Base-by-base conservation (phyloP, 1,284 basidiomycete species). In the Puccinia polysora region DNA sequence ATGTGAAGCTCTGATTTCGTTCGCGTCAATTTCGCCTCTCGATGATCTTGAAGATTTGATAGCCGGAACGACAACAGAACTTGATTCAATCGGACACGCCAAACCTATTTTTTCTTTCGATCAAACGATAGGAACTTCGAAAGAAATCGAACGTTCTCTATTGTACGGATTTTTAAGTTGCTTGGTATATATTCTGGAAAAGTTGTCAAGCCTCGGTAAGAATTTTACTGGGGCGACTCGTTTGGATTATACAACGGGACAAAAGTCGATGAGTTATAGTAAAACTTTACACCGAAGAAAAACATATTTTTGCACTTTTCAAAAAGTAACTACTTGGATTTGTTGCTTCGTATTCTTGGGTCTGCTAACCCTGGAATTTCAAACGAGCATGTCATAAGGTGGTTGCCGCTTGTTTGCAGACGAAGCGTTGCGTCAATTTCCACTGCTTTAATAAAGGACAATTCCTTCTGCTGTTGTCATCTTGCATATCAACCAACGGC, bases 291-390 rank as follows among this genome's bases (percentile, higher is more conserved):
- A 28, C 23, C 28, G n/a, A 60, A 60, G 20, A 3, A 36, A 45
- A 30, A 60, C 7, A 20, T 34, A 43, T 30, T 60, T 60, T 28
- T 28, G 38, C 14, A 60, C 32, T 4, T 12, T 60, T 45, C 58
- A 60, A 38, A 60, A 43, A 43, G 38, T 43, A 6, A 30, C 45
- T 43, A 60, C 58, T 28, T 60, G 58, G 58, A 60, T 60, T 60
- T 60, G 38, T 15, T 40, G 20, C 20, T 28, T 60, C 45, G 58
- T 60, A 60, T 60, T 60, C 45, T 2, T 60, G 40, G 58, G 58
- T 30, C 45, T 60, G 45, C 32, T 60, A 30, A 12, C 45, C 45
- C 30, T 12, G 10, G 30, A 36, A 23, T 60, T 60, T 28, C 45
- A 28, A 60, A 45, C 2, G 7, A 60, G 40, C 23, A 28, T 55